phyloP scores from a whole-genome alignment of 495 filamentous ascomycete genomes.

The Hypoxylon fragiforme region DNA sequence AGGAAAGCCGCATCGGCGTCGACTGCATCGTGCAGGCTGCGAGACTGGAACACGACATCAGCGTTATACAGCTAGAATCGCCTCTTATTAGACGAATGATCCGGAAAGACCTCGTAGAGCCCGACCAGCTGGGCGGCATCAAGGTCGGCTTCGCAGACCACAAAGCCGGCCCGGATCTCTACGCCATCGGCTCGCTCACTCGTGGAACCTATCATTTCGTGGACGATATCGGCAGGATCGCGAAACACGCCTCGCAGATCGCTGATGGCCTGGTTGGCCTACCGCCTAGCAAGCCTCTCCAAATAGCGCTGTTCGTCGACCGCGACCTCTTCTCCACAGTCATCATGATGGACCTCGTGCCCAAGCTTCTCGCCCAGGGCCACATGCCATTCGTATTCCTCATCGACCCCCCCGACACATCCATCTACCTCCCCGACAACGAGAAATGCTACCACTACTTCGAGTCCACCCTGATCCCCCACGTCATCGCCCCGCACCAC shows the following conservation, averaged over 20 bases:
- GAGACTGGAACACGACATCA: slow-evolving; percentile 1
- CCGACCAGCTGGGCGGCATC: neutral
- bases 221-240: neutral
- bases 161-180: neutral
- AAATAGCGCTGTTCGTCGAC: slow-evolving; percentile 4
- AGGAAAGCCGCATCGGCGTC: neutral
- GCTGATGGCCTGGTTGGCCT: slow-evolving; percentile 6
- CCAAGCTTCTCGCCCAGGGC: neutral
- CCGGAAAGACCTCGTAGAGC: neutral
- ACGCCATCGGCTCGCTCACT: slow-evolving; percentile 8
- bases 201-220: slow-evolving; percentile 7
- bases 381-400: slow-evolving; percentile 10
- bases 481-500: neutral
- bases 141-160: neutral
- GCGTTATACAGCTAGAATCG: neutral
- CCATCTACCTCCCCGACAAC: neutral
- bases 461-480: neutral
- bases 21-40: slow-evolving; percentile 2
- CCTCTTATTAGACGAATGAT: neutral
- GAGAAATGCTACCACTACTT: slow-evolving; percentile 1
- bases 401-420: neutral
- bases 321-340: slow-evolving; percentile 3
- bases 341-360: slow-evolving; percentile 6
- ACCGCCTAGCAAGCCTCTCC: neutral
- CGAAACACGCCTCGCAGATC: neutral